Base-by-base conservation (phyloP, 139 green algal genomes). In the Picochlorum sp. region DNA sequence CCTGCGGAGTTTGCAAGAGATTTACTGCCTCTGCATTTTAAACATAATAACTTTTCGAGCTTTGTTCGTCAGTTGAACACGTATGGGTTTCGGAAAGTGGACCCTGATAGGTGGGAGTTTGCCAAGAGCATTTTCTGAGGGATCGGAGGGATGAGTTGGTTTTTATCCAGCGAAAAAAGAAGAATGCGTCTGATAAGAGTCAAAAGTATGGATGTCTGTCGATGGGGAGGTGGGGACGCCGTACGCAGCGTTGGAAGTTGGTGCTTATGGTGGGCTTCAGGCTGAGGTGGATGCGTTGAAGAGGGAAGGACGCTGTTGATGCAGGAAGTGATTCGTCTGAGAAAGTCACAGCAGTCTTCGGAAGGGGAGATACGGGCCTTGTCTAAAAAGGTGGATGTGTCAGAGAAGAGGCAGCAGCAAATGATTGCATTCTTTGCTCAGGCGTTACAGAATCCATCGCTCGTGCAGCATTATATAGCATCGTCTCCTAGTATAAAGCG, bases 1-100 rank as follows among this genome's bases (percentile, higher is more conserved):
- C 87, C 86, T 5, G 77, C 83, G 0, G 90, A 96, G 57, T 97
- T 97, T 72, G 85, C 88, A 3, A 60, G 81, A 2, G 85, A 96
- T 63, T 66, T 98, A 45, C 79, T 98, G 37, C 92, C 92, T 1
- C 52, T 69, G 1, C 81, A 95, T 71, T 98, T 98, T 81, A 98
- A 98, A 78, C 91, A 97, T 80, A 97, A 96, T 74, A 96, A 96
- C 73, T 97, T 96, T 67, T 92, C 81, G 20, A 87, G 70, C 69
- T 98, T 98, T 64, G 92, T 98, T 47, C 78, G 92, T 10, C 92
- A 98, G 73, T 87, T 98, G 4, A 98, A 98, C 70, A 97, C 92
- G 16, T 98, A 97, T 69, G 90, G 93, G 45, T 98, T 98, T 68
- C 78, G 89, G 11, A 98, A 98, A 64, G 80, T 94, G 8, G 85